Conservation (phyloP, 164 flowering plant genomes). For the Magnolia changhungtana region DNA sequence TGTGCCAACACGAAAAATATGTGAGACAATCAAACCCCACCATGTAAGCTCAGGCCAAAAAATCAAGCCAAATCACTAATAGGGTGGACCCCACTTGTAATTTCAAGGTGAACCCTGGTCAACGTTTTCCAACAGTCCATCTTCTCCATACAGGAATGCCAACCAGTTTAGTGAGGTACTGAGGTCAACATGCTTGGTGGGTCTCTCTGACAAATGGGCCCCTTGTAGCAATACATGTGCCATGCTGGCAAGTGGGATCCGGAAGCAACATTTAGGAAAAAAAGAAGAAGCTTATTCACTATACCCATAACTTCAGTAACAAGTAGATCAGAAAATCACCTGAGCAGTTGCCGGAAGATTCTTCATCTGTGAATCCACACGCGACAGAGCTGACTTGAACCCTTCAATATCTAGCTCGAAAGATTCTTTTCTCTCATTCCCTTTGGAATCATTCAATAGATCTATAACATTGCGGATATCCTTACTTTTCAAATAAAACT, state of each 20-base stretch:
- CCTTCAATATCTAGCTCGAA: constrained; percentile 7
- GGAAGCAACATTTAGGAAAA: constrained; percentile 40
- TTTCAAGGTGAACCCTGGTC: too few species aligned
- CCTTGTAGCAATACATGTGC: neutral
- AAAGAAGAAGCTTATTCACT: too few species aligned
- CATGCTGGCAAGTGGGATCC: neutral
- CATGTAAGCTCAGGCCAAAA: neutral
- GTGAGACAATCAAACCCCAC: too few species aligned
- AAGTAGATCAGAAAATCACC: constrained; percentile 30
- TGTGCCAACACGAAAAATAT: too few species aligned
- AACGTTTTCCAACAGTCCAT: too few species aligned
- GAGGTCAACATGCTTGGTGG: constrained; percentile 25
- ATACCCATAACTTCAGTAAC: neutral
- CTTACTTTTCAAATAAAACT: constrained; percentile 58
- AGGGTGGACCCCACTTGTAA: too few species aligned
- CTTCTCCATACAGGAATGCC: neutral
- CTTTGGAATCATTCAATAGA: constrained; percentile 56
- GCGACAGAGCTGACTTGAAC: constrained; percentile 65
- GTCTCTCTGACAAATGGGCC: neutral
- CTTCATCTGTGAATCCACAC: constrained; percentile 86
- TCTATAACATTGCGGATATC: constrained; percentile 48
- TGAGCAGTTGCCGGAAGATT: constrained; percentile 97
- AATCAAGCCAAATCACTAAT: neutral
- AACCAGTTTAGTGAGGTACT: neutral
- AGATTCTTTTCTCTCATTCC: constrained; percentile 31